Conservation (phyloP, 2,329 filamentous ascomycete species). For the Colletotrichum navitas region DNA sequence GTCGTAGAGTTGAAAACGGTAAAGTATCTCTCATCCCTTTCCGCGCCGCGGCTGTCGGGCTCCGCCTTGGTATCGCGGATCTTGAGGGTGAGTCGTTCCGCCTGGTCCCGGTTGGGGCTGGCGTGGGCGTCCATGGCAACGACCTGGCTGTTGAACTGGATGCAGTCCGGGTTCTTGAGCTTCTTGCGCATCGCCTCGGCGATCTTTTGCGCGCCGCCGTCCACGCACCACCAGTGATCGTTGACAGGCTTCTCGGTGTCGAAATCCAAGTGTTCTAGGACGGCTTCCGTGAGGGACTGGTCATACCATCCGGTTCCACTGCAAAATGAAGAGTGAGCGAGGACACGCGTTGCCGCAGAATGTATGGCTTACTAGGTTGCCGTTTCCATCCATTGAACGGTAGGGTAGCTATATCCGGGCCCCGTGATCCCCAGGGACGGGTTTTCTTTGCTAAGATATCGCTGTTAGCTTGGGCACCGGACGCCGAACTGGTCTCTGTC, state of each 20-base stretch:
- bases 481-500: neutral
- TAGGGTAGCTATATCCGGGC: neutral
- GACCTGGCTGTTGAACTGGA: too few species aligned
- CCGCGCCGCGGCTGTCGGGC: neutral
- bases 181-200: neutral
- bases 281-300: neutral
- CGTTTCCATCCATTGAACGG: slow-evolving; percentile 45
- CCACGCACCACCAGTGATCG: neutral
- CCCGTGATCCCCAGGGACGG: neutral
- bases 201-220: neutral
- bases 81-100: neutral
- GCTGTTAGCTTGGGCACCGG: neutral
- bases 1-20: slow-evolving; percentile 49
- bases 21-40: slow-evolving; percentile 37
- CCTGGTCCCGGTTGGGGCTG: neutral
- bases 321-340: neutral
- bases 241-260: neutral
- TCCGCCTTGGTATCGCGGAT: neutral
- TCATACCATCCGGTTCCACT: neutral
- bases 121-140: neutral
- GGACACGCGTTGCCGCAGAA: neutral
- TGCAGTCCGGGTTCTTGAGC: too few species aligned
- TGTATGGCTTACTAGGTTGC: neutral
- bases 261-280: neutral
- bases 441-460: neutral